A percentile compares a stretch with the other conserved stretches of the same genome.
Conservation (phyloP, 164 flowering plant genomes). For the Brasenia schreberi region DNA sequence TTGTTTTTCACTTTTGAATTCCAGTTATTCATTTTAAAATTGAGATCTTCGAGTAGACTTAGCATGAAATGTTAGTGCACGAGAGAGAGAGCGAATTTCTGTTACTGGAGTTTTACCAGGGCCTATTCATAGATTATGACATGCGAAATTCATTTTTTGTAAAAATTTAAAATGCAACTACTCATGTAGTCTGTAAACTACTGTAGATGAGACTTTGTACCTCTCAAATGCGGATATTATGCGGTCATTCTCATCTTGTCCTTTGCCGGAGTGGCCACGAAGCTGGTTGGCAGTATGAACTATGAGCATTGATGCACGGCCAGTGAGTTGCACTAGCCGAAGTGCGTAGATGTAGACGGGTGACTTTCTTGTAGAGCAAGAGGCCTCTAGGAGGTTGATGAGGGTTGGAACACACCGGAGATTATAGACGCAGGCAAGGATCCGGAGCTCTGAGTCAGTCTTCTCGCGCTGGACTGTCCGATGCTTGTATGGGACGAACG, state of each 20-base stretch:
- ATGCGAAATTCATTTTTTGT: no score
- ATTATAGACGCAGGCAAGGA: slow-evolving; percentile 16
- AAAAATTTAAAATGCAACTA: no score
- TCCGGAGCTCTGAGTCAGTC: slow-evolving; percentile 10
- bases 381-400: slow-evolving; percentile 17
- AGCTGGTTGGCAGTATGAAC: slow-evolving; percentile 9
- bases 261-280: slow-evolving; percentile 1
- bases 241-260: slow-evolving; percentile 13
- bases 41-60: no score
- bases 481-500: slow-evolving; percentile 11
- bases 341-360: slow-evolving; percentile 9
- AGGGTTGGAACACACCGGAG: slow-evolving; percentile 16
- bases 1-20: no score
- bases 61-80: no score
- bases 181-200: no score
- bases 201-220: slow-evolving; percentile 1
- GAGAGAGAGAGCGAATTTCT: no score
- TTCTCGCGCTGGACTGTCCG: slow-evolving; percentile 11
- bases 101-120: no score
- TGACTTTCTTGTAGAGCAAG: slow-evolving; percentile 11
- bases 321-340: slow-evolving; percentile 18
- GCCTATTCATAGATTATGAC: no score
- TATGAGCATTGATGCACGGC: slow-evolving; percentile 18
- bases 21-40: no score
- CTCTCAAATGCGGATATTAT: slow-evolving; percentile 16